Percentiles rank a stretch among this genome's conserved stretches.
Conservation (phyloP, 2,329 filamentous ascomycete species). For the Kalaharituber pfeilii region DNA sequence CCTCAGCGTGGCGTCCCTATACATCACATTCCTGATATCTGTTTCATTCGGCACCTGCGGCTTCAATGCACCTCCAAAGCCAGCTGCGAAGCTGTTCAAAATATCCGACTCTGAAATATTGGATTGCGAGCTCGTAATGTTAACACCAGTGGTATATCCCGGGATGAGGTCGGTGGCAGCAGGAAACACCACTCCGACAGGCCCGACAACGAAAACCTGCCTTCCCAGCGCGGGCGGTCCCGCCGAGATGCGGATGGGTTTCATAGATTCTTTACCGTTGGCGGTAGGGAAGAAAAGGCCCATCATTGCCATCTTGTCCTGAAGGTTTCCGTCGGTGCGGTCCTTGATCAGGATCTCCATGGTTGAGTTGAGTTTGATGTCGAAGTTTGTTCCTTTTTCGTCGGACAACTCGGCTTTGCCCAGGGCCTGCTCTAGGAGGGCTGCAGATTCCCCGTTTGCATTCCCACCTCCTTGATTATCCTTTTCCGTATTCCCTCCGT, state of each 20-base stretch:
- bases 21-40: neutral
- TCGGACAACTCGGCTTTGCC: neutral
- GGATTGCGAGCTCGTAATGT: no score
- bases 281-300: neutral
- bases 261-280: neutral
- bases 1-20: neutral
- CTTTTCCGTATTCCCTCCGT: no score
- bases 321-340: neutral
- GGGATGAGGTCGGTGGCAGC: neutral
- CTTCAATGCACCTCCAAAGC: neutral
- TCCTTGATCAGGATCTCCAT: neutral
- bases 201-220: neutral
- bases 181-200: neutral
- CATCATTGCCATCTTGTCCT: neutral
- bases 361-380: neutral
- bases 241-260: neutral
- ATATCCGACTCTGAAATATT: no score
- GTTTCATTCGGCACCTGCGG: neutral
- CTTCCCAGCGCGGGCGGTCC: neutral
- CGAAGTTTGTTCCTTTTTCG: neutral
- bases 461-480: neutral
- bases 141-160: no score
- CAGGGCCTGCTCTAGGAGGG: neutral
- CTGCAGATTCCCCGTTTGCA: neutral
- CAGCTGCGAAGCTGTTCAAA: neutral